Base-by-base conservation (phyloP, 2,329 filamentous ascomycete genomes). In the Alternaria sp. region DNA sequence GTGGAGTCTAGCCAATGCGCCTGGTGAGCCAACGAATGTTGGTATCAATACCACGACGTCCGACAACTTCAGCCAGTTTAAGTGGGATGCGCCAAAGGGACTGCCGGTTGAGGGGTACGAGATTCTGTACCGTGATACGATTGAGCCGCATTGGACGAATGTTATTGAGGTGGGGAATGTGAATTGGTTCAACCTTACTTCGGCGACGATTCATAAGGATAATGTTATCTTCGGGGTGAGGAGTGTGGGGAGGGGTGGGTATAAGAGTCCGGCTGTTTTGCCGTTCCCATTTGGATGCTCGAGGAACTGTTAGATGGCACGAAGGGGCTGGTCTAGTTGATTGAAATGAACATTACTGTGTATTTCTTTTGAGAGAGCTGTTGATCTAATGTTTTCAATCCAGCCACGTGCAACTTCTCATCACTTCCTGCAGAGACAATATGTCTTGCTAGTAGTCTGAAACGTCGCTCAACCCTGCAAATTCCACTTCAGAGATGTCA, bases 201-300 rank as follows among this genome's bases (percentile, higher is more conserved):
- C 78, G 10, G 76, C 87, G 4, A 70, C 79, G 6, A 71, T 87
- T 65, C 84, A 82, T 60, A 87, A 87, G 75, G 86, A 88, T 64
- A 85, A 86, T 71, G 82, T 86, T 23, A 79, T 85, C 15, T 86
- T 87, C 75, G 85, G 86, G 0, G 78, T 87, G 0, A 75, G 85
- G 62, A 81, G 83, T 49, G 82, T 85, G 6, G 82, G 82, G 0
- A 77, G 70, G 60, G 81, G 84, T 65, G 84, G 84, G 7, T 82
- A 80, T 60, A 84, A 80, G 72, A 84, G 82, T 68, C 82, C 82
- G 6, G 82, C 83, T 44, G 79, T 80, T 18, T 78, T 81, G 59
- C 81, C 80, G 12, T 74, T 81, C 63, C 76, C 81, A 2, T 72
- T 72, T 50, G 68, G 63, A 2, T 69, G 70, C 20, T 51, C 66